Evolutionary conservation across 495 filamentous ascomycete species (phyloP).

Genomic region (Darksidea phi): DNA sequence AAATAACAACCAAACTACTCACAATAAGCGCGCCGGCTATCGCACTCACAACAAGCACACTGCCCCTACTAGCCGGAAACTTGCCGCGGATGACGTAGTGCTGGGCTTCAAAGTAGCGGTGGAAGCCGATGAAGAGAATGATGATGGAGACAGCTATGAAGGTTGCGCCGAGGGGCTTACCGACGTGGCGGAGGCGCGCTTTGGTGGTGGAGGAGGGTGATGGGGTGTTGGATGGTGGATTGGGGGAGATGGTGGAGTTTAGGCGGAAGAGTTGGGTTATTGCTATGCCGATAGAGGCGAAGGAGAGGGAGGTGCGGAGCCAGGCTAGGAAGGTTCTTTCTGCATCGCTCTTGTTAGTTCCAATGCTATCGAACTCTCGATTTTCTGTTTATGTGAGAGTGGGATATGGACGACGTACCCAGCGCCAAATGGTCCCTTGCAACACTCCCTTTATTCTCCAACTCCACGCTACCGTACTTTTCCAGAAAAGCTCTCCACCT

Average conservation of each 20-base stretch:
- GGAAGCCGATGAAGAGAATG: slow-evolving; percentile 78
- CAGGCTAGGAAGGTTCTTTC: slow-evolving; percentile 97
- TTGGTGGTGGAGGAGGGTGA: slow-evolving; percentile 16
- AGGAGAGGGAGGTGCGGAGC: slow-evolving; percentile 92
- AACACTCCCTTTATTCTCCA: slow-evolving; percentile 96
- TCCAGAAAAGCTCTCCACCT: slow-evolving; percentile 57
- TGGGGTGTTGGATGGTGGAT: slow-evolving; percentile 23
- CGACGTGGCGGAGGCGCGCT: slow-evolving; percentile 63
- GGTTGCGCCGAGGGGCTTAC: slow-evolving; percentile 89
- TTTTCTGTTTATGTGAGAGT: no score
- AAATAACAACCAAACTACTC: slow-evolving; percentile 44
- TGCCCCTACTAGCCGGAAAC: slow-evolving; percentile 88
- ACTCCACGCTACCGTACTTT: slow-evolving; percentile 78
- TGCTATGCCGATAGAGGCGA: slow-evolving; percentile 94
- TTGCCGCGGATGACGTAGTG: slow-evolving; percentile 92
- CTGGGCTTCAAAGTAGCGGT: slow-evolving; percentile 66
- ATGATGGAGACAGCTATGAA: slow-evolving; percentile 87
- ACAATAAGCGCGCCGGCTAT: slow-evolving; percentile 50
- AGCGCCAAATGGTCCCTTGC: slow-evolving; percentile 92
- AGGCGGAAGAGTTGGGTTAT: slow-evolving; percentile 95
- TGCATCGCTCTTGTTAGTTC: no score
- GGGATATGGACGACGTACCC: slow-evolving; percentile 55
- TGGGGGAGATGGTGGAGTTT: slow-evolving; percentile 60
- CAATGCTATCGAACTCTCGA: no score
- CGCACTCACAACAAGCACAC: slow-evolving; percentile 72